Conservation (phyloP, 805 yeast species). For the Allodekkera sacchari region DNA sequence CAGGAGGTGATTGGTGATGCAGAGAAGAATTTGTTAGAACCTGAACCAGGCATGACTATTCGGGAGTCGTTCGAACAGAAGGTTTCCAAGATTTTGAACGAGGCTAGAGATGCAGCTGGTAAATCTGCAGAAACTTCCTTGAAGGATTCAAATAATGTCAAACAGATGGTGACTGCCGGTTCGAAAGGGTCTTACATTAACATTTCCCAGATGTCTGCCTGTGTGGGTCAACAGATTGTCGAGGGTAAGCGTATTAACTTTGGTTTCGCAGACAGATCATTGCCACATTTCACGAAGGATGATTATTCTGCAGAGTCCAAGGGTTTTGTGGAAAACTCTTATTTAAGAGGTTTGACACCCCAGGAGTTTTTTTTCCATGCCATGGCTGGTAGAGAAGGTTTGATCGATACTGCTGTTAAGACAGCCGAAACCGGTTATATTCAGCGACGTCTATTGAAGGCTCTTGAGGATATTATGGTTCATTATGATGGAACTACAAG, state of each 20-base stretch:
- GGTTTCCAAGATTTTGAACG: constrained; percentile 89
- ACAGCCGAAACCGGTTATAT: constrained; percentile 99
- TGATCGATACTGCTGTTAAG: constrained; percentile 98
- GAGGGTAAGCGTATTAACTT: constrained; percentile 99
- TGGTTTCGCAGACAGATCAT: constrained; percentile 91
- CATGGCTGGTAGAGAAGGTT: constrained; percentile 99
- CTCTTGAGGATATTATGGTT: constrained; percentile 58
- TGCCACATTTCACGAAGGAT: constrained; percentile 97
- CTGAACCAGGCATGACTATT: constrained; percentile 99
- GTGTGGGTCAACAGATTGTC: constrained; percentile 99
- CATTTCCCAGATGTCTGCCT: constrained; percentile 98
- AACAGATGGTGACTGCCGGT: constrained; percentile 99
- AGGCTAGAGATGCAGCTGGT: constrained; percentile 99
- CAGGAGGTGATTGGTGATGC: constrained; percentile 91
- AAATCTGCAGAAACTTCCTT: constrained; percentile 95
- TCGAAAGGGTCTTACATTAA: constrained; percentile 98
- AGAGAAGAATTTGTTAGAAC: constrained; percentile 77
- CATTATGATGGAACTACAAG: constrained; percentile 96
- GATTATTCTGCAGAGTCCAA: constrained; percentile 98
- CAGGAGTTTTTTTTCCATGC: constrained; percentile 99
- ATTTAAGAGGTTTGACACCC: constrained; percentile 94
- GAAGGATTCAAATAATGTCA: constrained; percentile 90
- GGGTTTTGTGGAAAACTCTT: constrained; percentile 96
- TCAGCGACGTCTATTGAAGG: constrained; percentile 95
- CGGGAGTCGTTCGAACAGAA: constrained; percentile 98